Base-by-base conservation (phyloP, 139 green algal genomes). In the Gonium pectorale region DNA sequence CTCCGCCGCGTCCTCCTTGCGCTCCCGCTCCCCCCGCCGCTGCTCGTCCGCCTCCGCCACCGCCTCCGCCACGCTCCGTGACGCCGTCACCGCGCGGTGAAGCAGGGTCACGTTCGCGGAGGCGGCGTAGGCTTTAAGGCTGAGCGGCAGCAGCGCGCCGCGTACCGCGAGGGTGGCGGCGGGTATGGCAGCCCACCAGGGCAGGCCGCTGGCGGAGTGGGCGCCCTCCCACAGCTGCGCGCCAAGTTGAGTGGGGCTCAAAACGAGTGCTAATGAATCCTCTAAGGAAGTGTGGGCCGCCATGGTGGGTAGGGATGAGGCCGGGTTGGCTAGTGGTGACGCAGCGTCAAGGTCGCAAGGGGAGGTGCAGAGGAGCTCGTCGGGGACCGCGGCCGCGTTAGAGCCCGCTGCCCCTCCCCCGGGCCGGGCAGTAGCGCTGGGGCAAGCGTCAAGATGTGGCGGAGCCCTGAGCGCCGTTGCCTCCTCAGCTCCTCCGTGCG, bases 141-240 rank as follows among this genome's bases (percentile, higher is more conserved):
- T 90, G 4, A 90, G 62, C 15, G 87, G 87, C 44, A 86, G 21
- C 27, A 90, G 77, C 62, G 43, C 31, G 8, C 19, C 38, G 38
- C 83, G 78, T 2, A 86, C 0, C 0, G 51, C 81, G 3, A 90
- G 29, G 6, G 87, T 86, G 51, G 69, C 77, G 4, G 44, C 38
- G 1, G 87, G 87, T 29, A 90, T 88, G 41, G 62, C 24, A 0
- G 82, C 87, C 87, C 87, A 90, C 87, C 87, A 90, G 21, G 87
- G 87, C 38, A 90, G 60, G 17, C 74, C 74, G 1, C 24, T 83
- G 27, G n/a, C 24, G 15, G 70, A 13, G 35, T 90, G 86, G 9
- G 21, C 79, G 5, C 63, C 29, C 79, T 93, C 88, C 86, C 85
- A 91, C 0, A 82, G n/a, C 75, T 85, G 81, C 54, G 56, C 83